Base-by-base conservation (phyloP, 768 basidiomycete genomes). In the Amanita thiersii region DNA sequence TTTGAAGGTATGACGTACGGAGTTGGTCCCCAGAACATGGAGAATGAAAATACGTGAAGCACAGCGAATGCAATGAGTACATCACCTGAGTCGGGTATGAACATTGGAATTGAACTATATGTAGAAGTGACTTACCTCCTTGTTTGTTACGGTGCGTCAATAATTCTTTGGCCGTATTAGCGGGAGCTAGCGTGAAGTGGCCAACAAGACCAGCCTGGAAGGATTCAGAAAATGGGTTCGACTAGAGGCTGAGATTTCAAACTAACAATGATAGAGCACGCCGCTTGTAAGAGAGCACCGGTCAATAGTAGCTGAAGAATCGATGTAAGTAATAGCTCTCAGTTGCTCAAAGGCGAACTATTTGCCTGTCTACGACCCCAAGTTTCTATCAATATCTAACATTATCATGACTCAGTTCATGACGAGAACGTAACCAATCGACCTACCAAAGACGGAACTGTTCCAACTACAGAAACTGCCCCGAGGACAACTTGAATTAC, bases 1-100 rank as follows among this genome's bases (percentile, higher is more conserved):
- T 15, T 33, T 26, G 19, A 10, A 20, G 26, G n/a, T n/a, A n/a
- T n/a, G 3, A 57, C 68, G 43, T 51, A 70, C 49, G 81, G 81
- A 24, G 75, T 79, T 5, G 81, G 80, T 9, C 83, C 84, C 83
- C 83, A 87, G 62, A 83, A 86, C 46, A 79, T 71, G 1, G 75
- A 75, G 57, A 73, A 87, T 7, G 73, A 70, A 50, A 79, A 75
- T 19, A 88, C 81, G 39, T 87, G 84, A 18, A 86, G 59, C n/a
- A 87, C 72, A 0, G 81, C 86, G 50, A 87, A 86, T 0, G 83
- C 71, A 47, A 89, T 84, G 25, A 86, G 62, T 0, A 71, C 68
- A 43, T 81, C 73, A 32, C 83, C 81, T 69, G 46, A 19, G 14
- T 11, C 10, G 17, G 20, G 39, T 18, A 25, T 10, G 36, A n/a